Evolutionary conservation across 108 stramenopile species (phyloP).

Genomic region (Skeletonema tropicum): DNA sequence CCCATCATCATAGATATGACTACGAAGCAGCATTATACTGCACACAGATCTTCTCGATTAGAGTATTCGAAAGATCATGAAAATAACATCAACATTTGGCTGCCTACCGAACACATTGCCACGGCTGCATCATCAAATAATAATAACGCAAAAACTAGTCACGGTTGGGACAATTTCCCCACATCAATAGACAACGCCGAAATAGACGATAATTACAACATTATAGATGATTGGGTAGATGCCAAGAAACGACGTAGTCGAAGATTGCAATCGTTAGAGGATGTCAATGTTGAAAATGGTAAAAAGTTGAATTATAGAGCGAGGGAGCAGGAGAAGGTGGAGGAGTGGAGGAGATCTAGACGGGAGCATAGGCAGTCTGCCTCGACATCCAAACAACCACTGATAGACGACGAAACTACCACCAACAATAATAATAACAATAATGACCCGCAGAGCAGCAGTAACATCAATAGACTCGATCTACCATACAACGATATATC

Average conservation of each 20-base stretch:
- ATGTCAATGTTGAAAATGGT: conserved; percentile 13
- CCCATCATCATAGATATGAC: neutral
- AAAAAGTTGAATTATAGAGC: conserved; percentile 9
- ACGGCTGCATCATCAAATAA: neutral
- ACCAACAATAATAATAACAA: neutral
- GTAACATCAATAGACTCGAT: conserved; percentile 12
- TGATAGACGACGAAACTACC: neutral
- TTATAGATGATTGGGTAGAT: conserved; percentile 16
- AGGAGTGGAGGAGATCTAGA: conserved; percentile 1
- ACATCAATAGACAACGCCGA: neutral
- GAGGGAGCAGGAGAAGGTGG: neutral
- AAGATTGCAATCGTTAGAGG: conserved; percentile 18
- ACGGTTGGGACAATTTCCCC: conserved; percentile 5
- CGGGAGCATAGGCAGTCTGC: too few relatives aligned
- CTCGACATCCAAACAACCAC: neutral
- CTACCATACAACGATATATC: conserved; percentile 42
- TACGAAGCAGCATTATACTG: neutral
- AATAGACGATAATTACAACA: neutral
- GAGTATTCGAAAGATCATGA: conserved; percentile 14
- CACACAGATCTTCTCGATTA: neutral
- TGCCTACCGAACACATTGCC: conserved; percentile 5
- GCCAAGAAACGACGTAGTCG: conserved; percentile 22
- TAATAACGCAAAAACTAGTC: neutral
- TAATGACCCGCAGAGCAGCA: neutral
- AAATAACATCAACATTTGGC: conserved; percentile 4